These are phyloP conservation scores for Salpingoeca rosetta DNA, from an alignment of 78 protist genomes.

Conservation along the genomic window DNA sequence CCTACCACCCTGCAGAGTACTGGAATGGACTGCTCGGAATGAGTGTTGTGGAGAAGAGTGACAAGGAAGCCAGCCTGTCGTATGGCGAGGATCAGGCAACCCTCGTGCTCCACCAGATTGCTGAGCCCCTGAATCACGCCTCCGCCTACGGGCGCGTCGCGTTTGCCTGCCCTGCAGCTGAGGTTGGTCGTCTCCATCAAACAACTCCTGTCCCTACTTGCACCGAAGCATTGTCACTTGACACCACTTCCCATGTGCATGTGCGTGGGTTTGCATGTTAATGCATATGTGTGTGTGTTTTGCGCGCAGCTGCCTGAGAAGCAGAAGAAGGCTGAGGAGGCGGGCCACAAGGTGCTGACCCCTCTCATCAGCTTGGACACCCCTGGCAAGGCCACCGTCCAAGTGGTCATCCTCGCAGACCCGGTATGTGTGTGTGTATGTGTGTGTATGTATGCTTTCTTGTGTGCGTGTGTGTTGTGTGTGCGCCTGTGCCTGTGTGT, in stretches of 20 bases:
- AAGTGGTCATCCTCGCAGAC: slow-evolving; percentile 9
- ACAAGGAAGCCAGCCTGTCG: background rate
- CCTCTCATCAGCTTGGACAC: background rate
- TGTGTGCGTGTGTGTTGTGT: no score
- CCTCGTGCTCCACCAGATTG: background rate
- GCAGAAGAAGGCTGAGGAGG: no score
- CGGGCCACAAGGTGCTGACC: background rate
- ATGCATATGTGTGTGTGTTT: no score
- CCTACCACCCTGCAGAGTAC: background rate
- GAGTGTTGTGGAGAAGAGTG: background rate
- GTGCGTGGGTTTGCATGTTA: no score
- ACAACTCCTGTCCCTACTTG: no score
- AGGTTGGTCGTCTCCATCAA: no score
- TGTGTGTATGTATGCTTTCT: no score
- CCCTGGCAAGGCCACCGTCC: slow-evolving; percentile 9
- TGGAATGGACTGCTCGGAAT: background rate
- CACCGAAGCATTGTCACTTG: no score
- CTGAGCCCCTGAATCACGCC: background rate
- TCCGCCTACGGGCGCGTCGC: slow-evolving; percentile 4
- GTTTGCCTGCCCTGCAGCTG: slow-evolving; percentile 1
- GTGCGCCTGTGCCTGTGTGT: no score
- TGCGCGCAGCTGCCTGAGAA: no score
- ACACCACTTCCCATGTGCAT: no score
- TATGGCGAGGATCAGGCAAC: background rate
- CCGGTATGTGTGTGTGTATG: no score